Evolutionary conservation across 163 green algal species (phyloP).

Genomic region (Scenedesmus sp.): DNA sequence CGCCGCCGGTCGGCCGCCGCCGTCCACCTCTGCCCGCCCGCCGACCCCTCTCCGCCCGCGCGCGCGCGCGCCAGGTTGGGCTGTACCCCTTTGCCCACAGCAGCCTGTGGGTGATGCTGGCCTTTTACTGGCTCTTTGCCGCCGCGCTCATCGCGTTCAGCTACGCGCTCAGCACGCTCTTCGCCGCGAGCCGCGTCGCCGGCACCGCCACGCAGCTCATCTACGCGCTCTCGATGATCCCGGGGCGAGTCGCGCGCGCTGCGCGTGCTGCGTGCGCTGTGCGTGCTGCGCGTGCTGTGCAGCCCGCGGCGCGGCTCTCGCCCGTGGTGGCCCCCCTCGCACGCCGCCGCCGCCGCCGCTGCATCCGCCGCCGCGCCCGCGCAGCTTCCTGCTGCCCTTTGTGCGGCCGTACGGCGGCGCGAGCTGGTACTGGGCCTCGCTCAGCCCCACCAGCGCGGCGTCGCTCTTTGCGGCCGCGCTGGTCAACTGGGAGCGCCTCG

Average conservation of each 20-base stretch:
- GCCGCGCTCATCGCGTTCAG: constrained; percentile 71
- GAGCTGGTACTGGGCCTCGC: constrained; percentile 52
- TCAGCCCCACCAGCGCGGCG: constrained; percentile 78
- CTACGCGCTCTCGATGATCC: constrained; percentile 79
- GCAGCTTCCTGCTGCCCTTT: constrained; percentile 64
- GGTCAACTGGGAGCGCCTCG: constrained; percentile 72
- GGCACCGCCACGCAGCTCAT: constrained; percentile 65
- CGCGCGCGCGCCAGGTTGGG: no score
- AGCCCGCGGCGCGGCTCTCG: not conserved
- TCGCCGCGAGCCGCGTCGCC: constrained; percentile 69
- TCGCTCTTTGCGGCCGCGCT: constrained; percentile 78
- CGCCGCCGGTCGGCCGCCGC: no score
- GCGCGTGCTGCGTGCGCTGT: not conserved
- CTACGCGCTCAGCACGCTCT: constrained; percentile 82
- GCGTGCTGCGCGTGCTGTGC: not conserved
- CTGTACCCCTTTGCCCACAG: constrained; percentile 80
- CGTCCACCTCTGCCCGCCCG: no score
- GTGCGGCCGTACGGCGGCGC: constrained; percentile 19
- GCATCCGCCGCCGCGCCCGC: not conserved
- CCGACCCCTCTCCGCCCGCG: no score
- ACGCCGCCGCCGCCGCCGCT: no score
- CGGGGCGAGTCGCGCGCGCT: constrained; percentile 58
- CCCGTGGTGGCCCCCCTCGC: no score
- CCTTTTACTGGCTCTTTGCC: constrained; percentile 79
- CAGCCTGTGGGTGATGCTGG: constrained; percentile 66